Evolutionary conservation across 331 rosid genomes (phyloP).

Genomic region (Dryas integrifolia): DNA sequence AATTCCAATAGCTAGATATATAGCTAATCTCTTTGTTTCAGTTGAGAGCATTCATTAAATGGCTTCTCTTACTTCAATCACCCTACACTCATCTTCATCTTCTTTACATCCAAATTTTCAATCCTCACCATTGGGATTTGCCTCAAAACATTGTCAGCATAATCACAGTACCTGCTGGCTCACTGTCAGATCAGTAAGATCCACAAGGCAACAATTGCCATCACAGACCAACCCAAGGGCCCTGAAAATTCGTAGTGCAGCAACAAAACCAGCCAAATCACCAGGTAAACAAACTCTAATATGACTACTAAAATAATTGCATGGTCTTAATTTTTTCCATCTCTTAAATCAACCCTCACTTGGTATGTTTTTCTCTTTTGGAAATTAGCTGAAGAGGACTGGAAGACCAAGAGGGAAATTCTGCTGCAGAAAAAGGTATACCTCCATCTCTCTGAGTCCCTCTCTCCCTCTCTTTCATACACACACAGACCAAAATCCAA

Average conservation of each 20-base stretch:
- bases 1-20: background rate
- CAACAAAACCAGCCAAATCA: conserved; percentile 76
- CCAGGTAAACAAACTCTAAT: conserved; percentile 57
- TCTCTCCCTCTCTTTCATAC: background rate
- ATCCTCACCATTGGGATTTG: conserved; percentile 36
- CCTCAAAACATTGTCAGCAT: conserved; percentile 39
- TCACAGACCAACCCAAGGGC: conserved; percentile 38
- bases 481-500: no score
- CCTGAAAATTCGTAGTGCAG: conserved; percentile 55
- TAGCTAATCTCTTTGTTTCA: no score
- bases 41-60: conserved; percentile 16
- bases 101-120: background rate
- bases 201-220: conserved; percentile 32
- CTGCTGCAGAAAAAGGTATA: conserved; percentile 73
- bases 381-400: conserved; percentile 93
- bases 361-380: conserved; percentile 27
- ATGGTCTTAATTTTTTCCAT: background rate
- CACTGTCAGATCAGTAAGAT: conserved; percentile 39
- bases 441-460: background rate
- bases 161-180: conserved; percentile 40
- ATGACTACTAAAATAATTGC: conserved; percentile 11
- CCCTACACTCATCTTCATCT: conserved; percentile 46
- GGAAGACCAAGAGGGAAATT: conserved; percentile 77
- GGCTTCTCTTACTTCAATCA: conserved; percentile 55
- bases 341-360: conserved; percentile 17